These are phyloP conservation scores for Aspergillus egyptiacus DNA, from an alignment of 495 filamentous ascomycete genomes.

Conservation along the genomic window DNA sequence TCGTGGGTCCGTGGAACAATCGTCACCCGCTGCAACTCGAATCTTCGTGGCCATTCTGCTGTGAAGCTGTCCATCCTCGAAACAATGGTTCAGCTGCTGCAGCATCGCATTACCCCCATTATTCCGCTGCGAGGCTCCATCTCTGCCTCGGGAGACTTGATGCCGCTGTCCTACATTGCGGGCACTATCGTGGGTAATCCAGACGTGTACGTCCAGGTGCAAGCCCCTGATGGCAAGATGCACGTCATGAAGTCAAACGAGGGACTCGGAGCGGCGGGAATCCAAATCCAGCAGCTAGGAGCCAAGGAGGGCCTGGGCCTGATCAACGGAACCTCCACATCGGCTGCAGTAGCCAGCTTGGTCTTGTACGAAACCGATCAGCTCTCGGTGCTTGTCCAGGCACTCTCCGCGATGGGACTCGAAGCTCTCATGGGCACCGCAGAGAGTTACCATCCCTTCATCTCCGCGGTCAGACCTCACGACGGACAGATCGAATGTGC, in stretches of 20 bases:
- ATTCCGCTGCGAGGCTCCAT: conserved; percentile 55
- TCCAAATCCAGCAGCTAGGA: conserved; percentile 18
- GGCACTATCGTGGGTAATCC: conserved; percentile 55
- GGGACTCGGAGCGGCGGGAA: conserved; percentile 15
- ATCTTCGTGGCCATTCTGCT: conserved; percentile 52
- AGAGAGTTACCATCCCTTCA: conserved; percentile 56
- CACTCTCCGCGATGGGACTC: conserved; percentile 43
- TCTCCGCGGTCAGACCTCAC: conserved; percentile 53
- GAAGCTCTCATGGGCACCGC: conserved; percentile 48
- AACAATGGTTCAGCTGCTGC: conserved; percentile 40
- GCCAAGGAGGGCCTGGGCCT: conserved; percentile 57
- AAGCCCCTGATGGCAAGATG: background rate
- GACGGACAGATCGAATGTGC: conserved; percentile 55
- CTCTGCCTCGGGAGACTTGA: conserved; percentile 59
- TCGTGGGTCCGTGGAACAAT: conserved; percentile 53
- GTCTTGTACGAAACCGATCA: conserved; percentile 53
- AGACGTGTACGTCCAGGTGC: conserved; percentile 21
- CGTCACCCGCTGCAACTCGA: conserved; percentile 50
- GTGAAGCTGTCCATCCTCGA: conserved; percentile 48
- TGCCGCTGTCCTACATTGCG: conserved; percentile 56
- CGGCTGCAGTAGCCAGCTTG: conserved; percentile 47
- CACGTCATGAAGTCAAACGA: conserved; percentile 19
- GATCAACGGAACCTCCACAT: conserved; percentile 61
- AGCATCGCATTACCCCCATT: conserved; percentile 45
- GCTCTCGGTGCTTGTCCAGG: conserved; percentile 53